These are phyloP conservation scores for Wickerhamiella sorbophila DNA, from an alignment of 805 yeast genomes.

Conservation along the genomic window DNA sequence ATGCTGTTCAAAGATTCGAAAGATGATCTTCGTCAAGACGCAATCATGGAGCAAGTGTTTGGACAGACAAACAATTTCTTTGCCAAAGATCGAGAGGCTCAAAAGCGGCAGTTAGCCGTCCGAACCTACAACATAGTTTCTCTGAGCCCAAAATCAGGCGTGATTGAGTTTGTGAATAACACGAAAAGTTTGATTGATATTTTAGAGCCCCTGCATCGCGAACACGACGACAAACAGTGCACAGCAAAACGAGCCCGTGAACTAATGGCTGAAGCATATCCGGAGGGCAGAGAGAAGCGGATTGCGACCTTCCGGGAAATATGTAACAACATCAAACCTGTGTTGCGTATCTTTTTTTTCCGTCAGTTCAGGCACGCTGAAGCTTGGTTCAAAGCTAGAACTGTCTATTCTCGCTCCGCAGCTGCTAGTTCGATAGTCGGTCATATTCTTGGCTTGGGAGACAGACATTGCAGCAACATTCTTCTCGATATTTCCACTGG, in stretches of 20 bases:
- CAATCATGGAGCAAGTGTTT: constrained; percentile 95
- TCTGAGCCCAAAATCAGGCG: constrained; percentile 72
- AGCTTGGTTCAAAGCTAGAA: constrained; percentile 56
- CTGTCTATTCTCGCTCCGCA: constrained; percentile 56
- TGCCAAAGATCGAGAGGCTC: constrained; percentile 38
- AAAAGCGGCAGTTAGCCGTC: constrained; percentile 43
- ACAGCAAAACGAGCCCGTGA: constrained; percentile 45
- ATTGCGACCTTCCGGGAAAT: constrained; percentile 32
- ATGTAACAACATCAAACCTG: constrained; percentile 43
- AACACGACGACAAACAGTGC: constrained; percentile 30
- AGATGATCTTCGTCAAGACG: constrained; percentile 90
- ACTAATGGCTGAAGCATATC: constrained; percentile 22
- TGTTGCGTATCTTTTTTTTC: constrained; percentile 54
- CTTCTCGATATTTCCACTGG: constrained; percentile 69
- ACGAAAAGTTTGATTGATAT: constrained; percentile 60
- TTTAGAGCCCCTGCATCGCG: constrained; percentile 46
- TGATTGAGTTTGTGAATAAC: constrained; percentile 76
- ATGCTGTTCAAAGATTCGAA: constrained; percentile 58
- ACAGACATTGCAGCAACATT: constrained; percentile 84
- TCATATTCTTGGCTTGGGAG: constrained; percentile 81
- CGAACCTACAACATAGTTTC: constrained; percentile 87
- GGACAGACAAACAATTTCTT: constrained; percentile 65
- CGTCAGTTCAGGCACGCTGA: constrained; percentile 51
- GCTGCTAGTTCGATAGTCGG: constrained; percentile 85
- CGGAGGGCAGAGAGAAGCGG: constrained; percentile 26